Evolutionary conservation across 2,329 filamentous ascomycete genomes (phyloP), one percentile per base, ranked within the genome.

Genomic region (Botrytis aclada): DNA sequence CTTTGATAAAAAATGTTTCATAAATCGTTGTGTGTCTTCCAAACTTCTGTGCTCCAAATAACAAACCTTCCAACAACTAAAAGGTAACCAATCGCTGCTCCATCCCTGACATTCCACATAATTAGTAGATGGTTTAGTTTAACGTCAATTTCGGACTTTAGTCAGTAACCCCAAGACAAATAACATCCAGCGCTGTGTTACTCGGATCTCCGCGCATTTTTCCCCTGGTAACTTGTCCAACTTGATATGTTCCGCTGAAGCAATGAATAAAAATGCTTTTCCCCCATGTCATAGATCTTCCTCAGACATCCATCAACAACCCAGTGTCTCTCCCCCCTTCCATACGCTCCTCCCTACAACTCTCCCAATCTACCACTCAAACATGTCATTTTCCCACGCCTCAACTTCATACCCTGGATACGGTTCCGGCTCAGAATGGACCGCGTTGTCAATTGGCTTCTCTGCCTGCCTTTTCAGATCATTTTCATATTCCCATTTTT

Each of bases 401-500:
- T 37, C 3, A 6, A 47, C 47, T 6, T n/a, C 3, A 18, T 41
- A 56, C 5, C n/a, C 10, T 1, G 18, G 18, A 32, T 32, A 69
- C 10, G 18, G 14, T 20, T 56, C 34, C 3, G 3, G 9, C 51
- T 41, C 65, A 16, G 32, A 22, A 5, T 29, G 5, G 14, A 1
- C 25, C 39, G 39, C 25, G 20, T 25, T 43, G 9, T 18, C 29
- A 32, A 37, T 43, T 18, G 45, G 20, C 37, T 37, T 20, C 54
- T 39, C 22, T 12, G 22, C 58, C 25, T 58, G 45, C 20, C 32
- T 54, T 25, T 18, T 58, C 54, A 65, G n/a, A 29, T 51, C 45
- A 16, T 70, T 47, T 18, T 58, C 63, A 29, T 22, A 29, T 39
- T 61, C 69, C 65, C 56, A 74, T 39, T 66, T 37, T 65, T 61